These are phyloP conservation scores for Ceratobasidium sp. DNA, from an alignment of 1,284 basidiomycete species.

Conservation along the genomic window DNA sequence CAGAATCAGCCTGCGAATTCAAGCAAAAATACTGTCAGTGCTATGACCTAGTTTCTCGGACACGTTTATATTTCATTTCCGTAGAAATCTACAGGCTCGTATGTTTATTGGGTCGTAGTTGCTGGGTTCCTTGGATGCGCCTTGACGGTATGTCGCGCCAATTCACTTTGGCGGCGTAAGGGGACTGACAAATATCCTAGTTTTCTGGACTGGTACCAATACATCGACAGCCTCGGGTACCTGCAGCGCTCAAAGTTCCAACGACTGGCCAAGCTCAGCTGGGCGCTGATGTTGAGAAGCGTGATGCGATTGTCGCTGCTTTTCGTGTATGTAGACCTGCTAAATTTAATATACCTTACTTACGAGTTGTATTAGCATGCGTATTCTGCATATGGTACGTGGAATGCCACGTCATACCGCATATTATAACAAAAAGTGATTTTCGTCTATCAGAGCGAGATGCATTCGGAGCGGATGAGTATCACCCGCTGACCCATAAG, in stretches of 20 bases:
- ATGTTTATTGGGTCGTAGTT: conserved; percentile 21
- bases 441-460: conserved; percentile 67
- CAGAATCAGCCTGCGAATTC: neutral
- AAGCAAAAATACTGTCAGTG: conserved; percentile 10
- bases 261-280: conserved; percentile 52
- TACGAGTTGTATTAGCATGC: conserved; percentile 66
- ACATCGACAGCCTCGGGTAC: neutral
- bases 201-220: conserved; percentile 30
- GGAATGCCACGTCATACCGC: conserved; percentile 23
- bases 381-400: conserved; percentile 79
- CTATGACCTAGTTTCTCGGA: neutral
- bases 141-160: neutral
- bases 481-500: conserved; percentile 77
- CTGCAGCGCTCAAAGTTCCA: conserved; percentile 23
- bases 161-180: neutral
- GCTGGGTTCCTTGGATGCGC: conserved; percentile 31
- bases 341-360: neutral
- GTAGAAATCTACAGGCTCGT: neutral
- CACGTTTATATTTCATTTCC: neutral
- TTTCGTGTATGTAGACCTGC: conserved; percentile 69
- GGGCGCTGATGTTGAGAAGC: conserved; percentile 68
- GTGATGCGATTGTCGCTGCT: conserved; percentile 76
- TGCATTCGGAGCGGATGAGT: conserved; percentile 89
- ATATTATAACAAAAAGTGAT: conserved; percentile 9
- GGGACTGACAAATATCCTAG: neutral